Base-by-base conservation (phyloP, 768 basidiomycete species). In the Amanita subjunquillea region DNA sequence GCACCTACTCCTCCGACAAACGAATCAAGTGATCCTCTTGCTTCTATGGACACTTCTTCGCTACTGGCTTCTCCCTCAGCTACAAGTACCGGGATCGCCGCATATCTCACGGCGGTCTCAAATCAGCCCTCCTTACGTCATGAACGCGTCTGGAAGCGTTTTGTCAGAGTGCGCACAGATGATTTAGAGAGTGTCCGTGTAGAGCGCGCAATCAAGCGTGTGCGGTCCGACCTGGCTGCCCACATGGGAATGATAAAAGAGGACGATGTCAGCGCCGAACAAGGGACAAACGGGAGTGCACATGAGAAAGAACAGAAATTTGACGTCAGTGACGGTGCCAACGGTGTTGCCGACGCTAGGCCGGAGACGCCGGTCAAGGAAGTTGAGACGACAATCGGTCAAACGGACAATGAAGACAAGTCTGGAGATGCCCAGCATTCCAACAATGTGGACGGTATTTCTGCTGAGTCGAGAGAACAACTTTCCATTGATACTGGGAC, bases 161-260 rank as follows among this genome's bases (percentile, higher is more conserved):
- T 95, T 59, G 85, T 93, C 51, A 74, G 82, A 43, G 88, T 92
- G 6, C 77, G 91, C 52, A 85, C 82, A 3, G 91, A 94, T 61
- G 92, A 95, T 65, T 67, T 94, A 48, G 84, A 93, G 70, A 91
- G 89, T 59, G 83, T 84, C 5, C 81, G 91, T 41, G 82, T 87
- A 38, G 90, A 93, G 70, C 76, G 89, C 57, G 86, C 91, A 3
- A 87, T 93, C 68, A 91, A 91, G 70, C 82, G 88, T 27, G 87
- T 90, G 17, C 73, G 89, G 51, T 90, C 87, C 42, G 91, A 94
- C 69, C 71, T 91, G 20, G 88, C 86, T 8, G 82, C 82, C 9
- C 89, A 92, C 61, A 66, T 74, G 50, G 69, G 78, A 41, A 41
- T 54, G 53, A 32, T 44, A 10, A 53, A 53, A 12, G 51, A 53